Conservation (phyloP, 495 filamentous ascomycete genomes). For the Letharia columbiana region DNA sequence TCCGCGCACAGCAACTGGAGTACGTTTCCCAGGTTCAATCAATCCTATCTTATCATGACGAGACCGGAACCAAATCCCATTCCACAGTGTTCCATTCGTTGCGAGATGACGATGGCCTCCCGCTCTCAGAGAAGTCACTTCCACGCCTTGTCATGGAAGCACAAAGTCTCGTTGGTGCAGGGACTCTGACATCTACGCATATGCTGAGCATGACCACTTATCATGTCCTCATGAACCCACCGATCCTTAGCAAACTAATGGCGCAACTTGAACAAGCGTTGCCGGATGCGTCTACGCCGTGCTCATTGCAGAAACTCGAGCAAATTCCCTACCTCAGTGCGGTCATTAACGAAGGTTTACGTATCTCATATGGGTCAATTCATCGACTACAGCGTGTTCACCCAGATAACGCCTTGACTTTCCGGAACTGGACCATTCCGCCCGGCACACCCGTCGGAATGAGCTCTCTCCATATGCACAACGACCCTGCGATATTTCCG, state of each 20-base stretch:
- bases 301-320: constrained; percentile 26
- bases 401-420: constrained; percentile 29
- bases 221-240: constrained; percentile 27
- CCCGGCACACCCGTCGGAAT: constrained; percentile 34
- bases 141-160: constrained; percentile 31
- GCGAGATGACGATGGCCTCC: constrained; percentile 21
- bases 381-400: constrained; percentile 35
- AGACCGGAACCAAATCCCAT: neutral
- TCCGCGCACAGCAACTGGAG: neutral
- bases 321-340: constrained; percentile 33
- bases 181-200: constrained; percentile 31
- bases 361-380: constrained; percentile 27
- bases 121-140: constrained; percentile 24
- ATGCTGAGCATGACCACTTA: constrained; percentile 28
- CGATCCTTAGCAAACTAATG: constrained; percentile 22
- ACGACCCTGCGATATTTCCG: constrained; percentile 18
- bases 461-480: constrained; percentile 23
- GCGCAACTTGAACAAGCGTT: constrained; percentile 30
- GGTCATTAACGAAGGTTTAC: constrained; percentile 35
- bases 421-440: constrained; percentile 23
- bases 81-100: constrained; percentile 1
- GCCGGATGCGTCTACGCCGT: constrained; percentile 13
- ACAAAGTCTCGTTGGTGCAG: constrained; percentile 30
- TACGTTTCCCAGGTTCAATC: neutral
- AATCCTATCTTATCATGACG: constrained; percentile 1